Conservation (phyloP, 202 grass and related monocot genomes). For the Carex sylvatica region DNA sequence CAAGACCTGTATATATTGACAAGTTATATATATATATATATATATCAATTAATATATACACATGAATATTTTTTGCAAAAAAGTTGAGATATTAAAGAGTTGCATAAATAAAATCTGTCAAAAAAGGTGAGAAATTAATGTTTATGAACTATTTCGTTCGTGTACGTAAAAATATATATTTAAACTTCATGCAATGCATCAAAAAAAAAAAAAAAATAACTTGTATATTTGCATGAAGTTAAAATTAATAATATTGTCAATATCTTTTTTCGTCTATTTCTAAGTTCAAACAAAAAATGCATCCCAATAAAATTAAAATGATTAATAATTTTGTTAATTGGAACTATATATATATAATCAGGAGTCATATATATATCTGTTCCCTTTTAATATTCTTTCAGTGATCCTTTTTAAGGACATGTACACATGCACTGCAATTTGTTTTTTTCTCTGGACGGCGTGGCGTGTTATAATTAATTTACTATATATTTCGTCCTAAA, state of each 20-base stretch:
- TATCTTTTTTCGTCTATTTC: background rate
- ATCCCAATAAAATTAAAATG: background rate
- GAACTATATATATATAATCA: background rate
- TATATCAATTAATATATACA: background rate
- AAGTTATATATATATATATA: too few relatives aligned
- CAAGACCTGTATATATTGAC: constrained; percentile 43
- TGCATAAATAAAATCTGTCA: background rate
- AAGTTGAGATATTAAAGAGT: background rate
- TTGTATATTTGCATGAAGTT: too few relatives aligned
- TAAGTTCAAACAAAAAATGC: background rate
- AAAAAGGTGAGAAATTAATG: background rate
- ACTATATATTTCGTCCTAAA: background rate
- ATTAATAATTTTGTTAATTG: too few relatives aligned
- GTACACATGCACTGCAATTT: background rate
- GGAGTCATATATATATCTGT: background rate
- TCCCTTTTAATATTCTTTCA: constrained; percentile 3
- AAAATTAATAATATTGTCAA: too few relatives aligned
- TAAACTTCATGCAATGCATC: too few relatives aligned
- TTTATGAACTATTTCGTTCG: background rate
- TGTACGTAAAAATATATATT: too few relatives aligned
- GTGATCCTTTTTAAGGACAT: background rate
- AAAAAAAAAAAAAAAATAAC: too few relatives aligned
- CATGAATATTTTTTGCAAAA: background rate
- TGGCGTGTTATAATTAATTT: background rate
- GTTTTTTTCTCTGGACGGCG: background rate